These are phyloP conservation scores for Alliaria petiolata DNA, from an alignment of 345 rosid genomes.

Conservation along the genomic window DNA sequence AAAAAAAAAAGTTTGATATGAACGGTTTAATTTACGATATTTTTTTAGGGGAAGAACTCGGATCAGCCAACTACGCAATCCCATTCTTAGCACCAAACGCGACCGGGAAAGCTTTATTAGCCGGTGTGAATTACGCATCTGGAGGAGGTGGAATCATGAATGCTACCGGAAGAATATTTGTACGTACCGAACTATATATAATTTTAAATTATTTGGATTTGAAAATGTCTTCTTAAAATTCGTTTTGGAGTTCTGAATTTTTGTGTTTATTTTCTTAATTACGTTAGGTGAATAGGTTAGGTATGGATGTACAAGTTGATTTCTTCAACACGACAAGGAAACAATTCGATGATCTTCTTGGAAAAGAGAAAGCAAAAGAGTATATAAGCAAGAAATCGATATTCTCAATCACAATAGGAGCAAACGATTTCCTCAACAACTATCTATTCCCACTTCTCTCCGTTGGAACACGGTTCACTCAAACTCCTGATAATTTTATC, in stretches of 20 bases:
- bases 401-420: constrained; percentile 63
- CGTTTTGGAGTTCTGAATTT: not conserved
- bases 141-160: constrained; percentile 82
- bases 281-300: constrained; percentile 80
- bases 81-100: constrained; percentile 82
- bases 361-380: constrained; percentile 68
- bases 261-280: not conserved
- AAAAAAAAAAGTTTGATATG: too few relatives aligned
- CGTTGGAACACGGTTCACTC: constrained; percentile 31
- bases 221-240: not conserved
- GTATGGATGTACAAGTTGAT: constrained; percentile 88
- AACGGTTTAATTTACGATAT: not conserved
- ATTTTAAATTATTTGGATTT: not conserved
- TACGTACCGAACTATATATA: constrained; percentile 14
- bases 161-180: constrained; percentile 64
- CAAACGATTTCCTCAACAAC: constrained; percentile 76
- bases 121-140: constrained; percentile 81
- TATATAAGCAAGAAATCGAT: constrained; percentile 57
- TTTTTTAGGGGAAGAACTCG: constrained; percentile 39
- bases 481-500: constrained; percentile 52
- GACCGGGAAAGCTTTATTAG: constrained; percentile 38
- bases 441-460: constrained; percentile 63
- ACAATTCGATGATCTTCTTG: constrained; percentile 62
- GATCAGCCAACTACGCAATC: constrained; percentile 42
- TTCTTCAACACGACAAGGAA: constrained; percentile 78